Base-by-base conservation (phyloP, 2,329 filamentous ascomycete genomes). In the Bertia moriformis region DNA sequence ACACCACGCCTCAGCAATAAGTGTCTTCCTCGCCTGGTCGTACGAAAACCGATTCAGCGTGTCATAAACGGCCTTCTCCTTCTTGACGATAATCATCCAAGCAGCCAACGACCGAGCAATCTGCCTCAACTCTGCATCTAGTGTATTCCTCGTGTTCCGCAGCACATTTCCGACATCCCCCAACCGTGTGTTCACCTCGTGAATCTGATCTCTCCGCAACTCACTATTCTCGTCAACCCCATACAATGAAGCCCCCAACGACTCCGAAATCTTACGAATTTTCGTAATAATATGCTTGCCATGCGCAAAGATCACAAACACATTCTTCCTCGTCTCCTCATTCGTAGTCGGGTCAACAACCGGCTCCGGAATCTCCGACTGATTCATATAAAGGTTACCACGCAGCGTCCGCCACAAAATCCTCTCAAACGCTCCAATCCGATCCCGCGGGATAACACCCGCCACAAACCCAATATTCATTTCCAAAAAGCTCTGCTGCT, bases 401-500 rank as follows among this genome's bases (percentile, higher is more conserved):
- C 91, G 86, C 32, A 98, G 75, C 0, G 93, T 95, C 52, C 91
- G 78, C 91, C 91, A 98, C 39, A 98, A 70, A 49, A 98, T 98
- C 43, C 91, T 82, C 65, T 98, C 93, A 55, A 98, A 98, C 18
- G 89, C 84, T 13, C 81, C 88, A 43, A 98, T 89, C 38, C 89
- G 79, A 54, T 96, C 89, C 40, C 91, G 78, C 27, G 84, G 76
- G 50, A 98, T 96, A 50, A 96, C 91, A 61, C 91, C 91, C 40
- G 91, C 84, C 39, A 98, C 89, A 52, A 98, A 98, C 7, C 91
- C 91, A 56, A 98, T 98, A 63, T 96, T 95, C 84, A 96, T 93
- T 45, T 87, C 86, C 4, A 86, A 91, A 60, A 98, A 95, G 32
- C 85, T 91, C 46, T 83, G 77, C 54, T 91, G 85, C 54, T 91